Percentiles rank a stretch among this genome's conserved stretches.
Evolutionary conservation across 371 early-diverging fungal genomes (phyloP).

Genomic region (Syncephalastrum sp.): DNA sequence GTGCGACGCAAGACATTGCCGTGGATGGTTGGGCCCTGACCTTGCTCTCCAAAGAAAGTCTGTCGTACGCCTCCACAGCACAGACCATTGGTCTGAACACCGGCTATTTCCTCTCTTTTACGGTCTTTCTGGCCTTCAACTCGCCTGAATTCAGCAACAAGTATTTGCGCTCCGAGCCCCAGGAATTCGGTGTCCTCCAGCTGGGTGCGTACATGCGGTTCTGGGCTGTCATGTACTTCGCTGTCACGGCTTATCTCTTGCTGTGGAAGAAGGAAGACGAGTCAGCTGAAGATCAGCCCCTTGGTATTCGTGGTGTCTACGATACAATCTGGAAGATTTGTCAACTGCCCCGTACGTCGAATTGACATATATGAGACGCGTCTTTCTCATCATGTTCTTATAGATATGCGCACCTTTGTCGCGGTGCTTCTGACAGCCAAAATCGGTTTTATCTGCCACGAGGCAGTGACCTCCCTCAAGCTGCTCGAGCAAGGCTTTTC

Average conservation of each 20-base stretch:
- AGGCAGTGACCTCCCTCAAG: constrained; percentile 90
- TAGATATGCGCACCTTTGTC: constrained; percentile 85
- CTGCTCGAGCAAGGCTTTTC: constrained; percentile 92
- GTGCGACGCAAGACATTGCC: constrained; percentile 98
- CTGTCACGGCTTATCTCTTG: constrained; percentile 81
- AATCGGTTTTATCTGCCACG: constrained; percentile 94
- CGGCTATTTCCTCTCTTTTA: constrained; percentile 95
- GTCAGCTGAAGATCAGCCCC: constrained; percentile 46
- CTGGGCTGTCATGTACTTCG: constrained; percentile 88
- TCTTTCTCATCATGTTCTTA: neutral
- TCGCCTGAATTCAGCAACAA: constrained; percentile 93
- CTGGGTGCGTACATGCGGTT: constrained; percentile 88
- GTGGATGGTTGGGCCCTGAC: constrained; percentile 98
- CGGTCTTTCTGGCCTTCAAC: constrained; percentile 94
- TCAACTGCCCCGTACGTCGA: constrained; percentile 65
- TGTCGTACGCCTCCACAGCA: constrained; percentile 89
- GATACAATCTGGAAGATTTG: constrained; percentile 70
- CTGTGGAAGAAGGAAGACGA: constrained; percentile 73
- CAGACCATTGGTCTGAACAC: constrained; percentile 96
- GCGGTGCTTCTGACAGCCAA: constrained; percentile 81
- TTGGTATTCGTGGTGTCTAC: constrained; percentile 61
- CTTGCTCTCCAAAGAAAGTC: constrained; percentile 82
- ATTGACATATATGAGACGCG: neutral
- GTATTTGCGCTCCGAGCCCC: constrained; percentile 75
- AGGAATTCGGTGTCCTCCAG: constrained; percentile 71